Base-by-base conservation (phyloP, 2,329 filamentous ascomycete species). In the Fusarium nodosum region DNA sequence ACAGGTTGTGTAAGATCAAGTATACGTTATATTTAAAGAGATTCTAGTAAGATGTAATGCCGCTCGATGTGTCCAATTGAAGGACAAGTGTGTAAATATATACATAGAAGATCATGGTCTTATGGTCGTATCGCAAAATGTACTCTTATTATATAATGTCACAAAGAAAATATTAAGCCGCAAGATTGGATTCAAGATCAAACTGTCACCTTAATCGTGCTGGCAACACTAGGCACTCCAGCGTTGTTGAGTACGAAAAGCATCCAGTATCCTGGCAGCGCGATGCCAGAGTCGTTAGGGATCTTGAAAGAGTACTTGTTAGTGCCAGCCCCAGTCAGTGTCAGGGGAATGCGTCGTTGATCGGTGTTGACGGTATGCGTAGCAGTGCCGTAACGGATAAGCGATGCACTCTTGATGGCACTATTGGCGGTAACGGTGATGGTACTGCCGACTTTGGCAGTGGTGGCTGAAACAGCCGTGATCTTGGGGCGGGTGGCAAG, bases 231-330 rank as follows among this genome's bases (percentile, higher is more conserved):
- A 16, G 69, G 69, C 3, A 72, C 69, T 1, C 69, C 69, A 10
- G 30, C 57, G 15, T 45, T 28, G 53, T 70, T 72, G 12, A 72
- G 52, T 1, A 72, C 69, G 44, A 72, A 72, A 3, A 72, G 41
- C 69, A 72, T 72, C 69, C 69, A 72, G 52, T 72, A 72, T 7
- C 69, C 69, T 1, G 69, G 69, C 2, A 72, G 34, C 15, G 69
- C 69, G 24, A 72, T 56, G 5, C 69, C 69, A 3, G 69, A 46
- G 4, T 72, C 69, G 31, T 39, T 22, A 4, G 69, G 69, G 7
- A 72, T 50, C 20, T 56, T 56, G 46, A 72, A 60, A 4, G 62
- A 54, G 24, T 72, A 72, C 44, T 54, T 60, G 18, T 70, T 72
- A 5, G 63, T 65, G n/a, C 63, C 66, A 16, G 53, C 52, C 0